Evolutionary conservation across 2,329 filamentous ascomycete genomes (phyloP).

Genomic region (Epicoccum sorghinum): DNA sequence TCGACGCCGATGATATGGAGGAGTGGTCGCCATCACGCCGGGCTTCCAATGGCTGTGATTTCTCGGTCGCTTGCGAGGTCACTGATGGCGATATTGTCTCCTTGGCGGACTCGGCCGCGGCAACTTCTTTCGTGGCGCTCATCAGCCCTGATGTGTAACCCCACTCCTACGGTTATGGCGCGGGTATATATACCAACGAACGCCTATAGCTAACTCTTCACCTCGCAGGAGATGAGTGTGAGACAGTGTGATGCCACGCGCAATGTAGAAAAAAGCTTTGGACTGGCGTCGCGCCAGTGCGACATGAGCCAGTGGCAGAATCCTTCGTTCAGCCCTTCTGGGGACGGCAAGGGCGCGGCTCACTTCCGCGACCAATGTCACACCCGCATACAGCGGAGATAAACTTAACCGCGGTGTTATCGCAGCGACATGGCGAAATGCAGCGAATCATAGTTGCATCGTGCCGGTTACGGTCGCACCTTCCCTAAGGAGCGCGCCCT

Average conservation of each 20-base stretch:
- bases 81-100: constrained; percentile 8
- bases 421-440: constrained; percentile 3
- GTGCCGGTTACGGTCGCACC: constrained; percentile 8
- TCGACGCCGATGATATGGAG: constrained; percentile 35
- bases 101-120: constrained; percentile 10
- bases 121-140: constrained; percentile 18
- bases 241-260: neutral
- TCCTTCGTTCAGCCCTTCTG: constrained; percentile 7
- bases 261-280: constrained; percentile 7
- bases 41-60: neutral
- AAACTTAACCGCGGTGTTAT: constrained; percentile 3
- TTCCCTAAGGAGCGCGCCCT: constrained; percentile 4
- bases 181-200: constrained; percentile 1
- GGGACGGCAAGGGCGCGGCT: constrained; percentile 8
- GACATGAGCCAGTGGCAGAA: constrained; percentile 10
- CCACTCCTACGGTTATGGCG: neutral
- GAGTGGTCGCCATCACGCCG: constrained; percentile 26
- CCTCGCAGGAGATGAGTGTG: neutral
- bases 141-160: neutral
- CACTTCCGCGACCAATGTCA: constrained; percentile 5
- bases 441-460: neutral
- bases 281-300: constrained; percentile 14
- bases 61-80: neutral
- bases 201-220: neutral
- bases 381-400: constrained; percentile 6